These are phyloP conservation scores for Agrocybe chaxingu DNA, from an alignment of 768 basidiomycete species.

Conservation along the genomic window DNA sequence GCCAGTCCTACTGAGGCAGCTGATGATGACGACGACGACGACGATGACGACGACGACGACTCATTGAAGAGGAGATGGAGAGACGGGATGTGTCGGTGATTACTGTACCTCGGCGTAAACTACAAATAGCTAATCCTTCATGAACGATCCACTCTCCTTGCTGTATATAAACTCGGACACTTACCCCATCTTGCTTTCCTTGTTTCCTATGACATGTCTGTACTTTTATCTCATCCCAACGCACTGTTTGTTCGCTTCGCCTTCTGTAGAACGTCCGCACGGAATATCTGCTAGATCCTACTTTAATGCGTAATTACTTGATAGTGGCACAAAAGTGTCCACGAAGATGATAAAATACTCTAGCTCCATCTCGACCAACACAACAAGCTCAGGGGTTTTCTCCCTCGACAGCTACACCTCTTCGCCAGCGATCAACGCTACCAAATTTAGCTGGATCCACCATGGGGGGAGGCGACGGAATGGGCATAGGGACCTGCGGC, in stretches of 20 bases:
- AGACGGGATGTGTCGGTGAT: conserved; percentile 83
- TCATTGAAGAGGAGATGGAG: conserved; percentile 80
- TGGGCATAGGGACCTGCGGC: conserved; percentile 40
- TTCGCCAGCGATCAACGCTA: conserved; percentile 79
- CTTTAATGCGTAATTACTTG: conserved; percentile 2
- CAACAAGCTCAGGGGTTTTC: conserved; percentile 19
- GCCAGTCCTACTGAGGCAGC: conserved; percentile 51
- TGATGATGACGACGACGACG: conserved; percentile 65
- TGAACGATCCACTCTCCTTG: conserved; percentile 17
- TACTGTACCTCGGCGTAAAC: conserved; percentile 67
- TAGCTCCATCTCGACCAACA: not conserved
- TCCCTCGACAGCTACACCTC: conserved; percentile 73
- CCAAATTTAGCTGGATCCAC: conserved; percentile 66
- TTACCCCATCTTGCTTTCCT: conserved; percentile 2
- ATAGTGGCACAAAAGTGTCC: not conserved
- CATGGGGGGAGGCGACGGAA: conserved; percentile 61
- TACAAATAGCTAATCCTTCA: conserved; percentile 73
- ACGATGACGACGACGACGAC: conserved; percentile 75
- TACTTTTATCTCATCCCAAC: conserved; percentile 6
- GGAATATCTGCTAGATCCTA: not conserved
- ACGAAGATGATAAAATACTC: not conserved
- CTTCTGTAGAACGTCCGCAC: not conserved
- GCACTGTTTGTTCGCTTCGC: not conserved
- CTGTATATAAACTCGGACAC: conserved; percentile 3
- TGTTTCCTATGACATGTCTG: not conserved